Conservation (phyloP, 495 filamentous ascomycete species). For the Talaromyces liani region DNA sequence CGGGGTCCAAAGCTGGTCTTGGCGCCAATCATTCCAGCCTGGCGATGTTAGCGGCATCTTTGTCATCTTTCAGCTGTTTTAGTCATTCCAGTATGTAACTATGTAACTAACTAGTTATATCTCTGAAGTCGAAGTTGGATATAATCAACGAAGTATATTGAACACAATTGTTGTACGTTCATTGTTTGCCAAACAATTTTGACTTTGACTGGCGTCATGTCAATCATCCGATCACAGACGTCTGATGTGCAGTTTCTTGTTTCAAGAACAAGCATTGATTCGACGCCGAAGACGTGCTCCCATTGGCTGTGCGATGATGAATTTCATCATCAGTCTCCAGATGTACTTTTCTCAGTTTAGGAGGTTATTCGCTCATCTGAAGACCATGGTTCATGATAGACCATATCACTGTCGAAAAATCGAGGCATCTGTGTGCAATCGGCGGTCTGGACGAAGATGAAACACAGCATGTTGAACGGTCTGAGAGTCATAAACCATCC, state of each 20-base stretch:
- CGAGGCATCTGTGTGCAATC: neutral
- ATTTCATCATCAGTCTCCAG: neutral
- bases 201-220: neutral
- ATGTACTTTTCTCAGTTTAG: neutral
- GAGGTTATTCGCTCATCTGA: neutral
- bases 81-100: too few species aligned
- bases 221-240: neutral
- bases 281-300: neutral
- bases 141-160: neutral
- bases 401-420: neutral
- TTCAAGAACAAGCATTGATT: neutral
- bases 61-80: neutral
- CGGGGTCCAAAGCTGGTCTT: neutral
- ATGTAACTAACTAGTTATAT: too few species aligned
- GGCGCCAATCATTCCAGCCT: neutral
- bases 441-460: neutral
- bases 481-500: neutral
- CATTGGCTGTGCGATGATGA: neutral
- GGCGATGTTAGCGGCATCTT: neutral
- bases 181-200: neutral
- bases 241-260: neutral
- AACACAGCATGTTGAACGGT: neutral
- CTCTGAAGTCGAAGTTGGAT: neutral
- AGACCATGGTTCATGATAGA: neutral
- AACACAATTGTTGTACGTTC: neutral